Evolutionary conservation across 805 yeast genomes (phyloP), one percentile per base, ranked within the genome.

Genomic region (Nakazawaea sp.): DNA sequence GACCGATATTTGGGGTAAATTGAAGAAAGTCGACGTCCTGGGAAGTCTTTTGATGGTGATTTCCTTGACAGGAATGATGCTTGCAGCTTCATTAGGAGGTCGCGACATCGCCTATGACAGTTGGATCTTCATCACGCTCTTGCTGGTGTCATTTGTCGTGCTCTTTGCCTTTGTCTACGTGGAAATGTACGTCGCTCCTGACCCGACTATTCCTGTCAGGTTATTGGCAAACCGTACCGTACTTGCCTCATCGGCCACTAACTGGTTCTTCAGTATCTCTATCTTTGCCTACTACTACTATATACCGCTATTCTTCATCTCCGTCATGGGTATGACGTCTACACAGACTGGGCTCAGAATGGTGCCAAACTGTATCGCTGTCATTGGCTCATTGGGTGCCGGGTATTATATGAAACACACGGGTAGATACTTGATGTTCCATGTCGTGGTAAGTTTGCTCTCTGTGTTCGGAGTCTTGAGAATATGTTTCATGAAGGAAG

Each of bases 361-460:
- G 39, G 55, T 78, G 20, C 83, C 86, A 8, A 77, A 74, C 45
- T 78, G 80, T 49, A 56, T 81, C 37, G 68, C 72, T 10, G 73
- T 84, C 1, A 30, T 64, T 28, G 80, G 86, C 2, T 76, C 84
- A 1, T 61, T 80, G 16, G 75, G 75, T 8, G 70, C 84, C 8
- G 87, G 87, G 1, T 52, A 61, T 33, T 78, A 77, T 55, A 78
- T 80, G 82, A 75, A 67, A 46, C 53, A 54, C 35, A 77, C 84
- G 1, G 87, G 86, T 3, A 69, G 62, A 32, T 81, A 81, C 53
- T 69, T 66, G 47, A 58, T 48, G 21, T 66, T 78, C 40, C 55
- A 70, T 4, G 52, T 72, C 0, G 29, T 54, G 2, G 62, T 70
- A 15, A 71, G 75, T 10, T 15, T 62, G 1, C 9, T 75, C 2